These are phyloP conservation scores for Penicillium silybi DNA, from an alignment of 495 filamentous ascomycete genomes.

Conservation along the genomic window DNA sequence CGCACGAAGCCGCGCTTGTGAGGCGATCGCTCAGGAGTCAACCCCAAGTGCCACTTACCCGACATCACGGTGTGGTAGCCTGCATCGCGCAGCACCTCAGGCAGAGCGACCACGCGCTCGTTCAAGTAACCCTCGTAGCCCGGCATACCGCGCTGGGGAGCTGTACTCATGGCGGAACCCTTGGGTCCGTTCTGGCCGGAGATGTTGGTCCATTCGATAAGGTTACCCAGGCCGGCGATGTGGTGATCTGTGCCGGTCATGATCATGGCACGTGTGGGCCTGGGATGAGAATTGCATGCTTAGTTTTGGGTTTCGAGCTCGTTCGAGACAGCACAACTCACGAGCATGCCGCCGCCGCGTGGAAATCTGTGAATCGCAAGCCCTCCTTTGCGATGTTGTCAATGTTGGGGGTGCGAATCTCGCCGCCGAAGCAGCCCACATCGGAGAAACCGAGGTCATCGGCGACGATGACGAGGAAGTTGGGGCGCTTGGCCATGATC, in stretches of 20 bases:
- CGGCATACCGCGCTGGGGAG: constrained; percentile 52
- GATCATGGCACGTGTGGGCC: constrained; percentile 59
- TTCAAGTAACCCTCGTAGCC: constrained; percentile 66
- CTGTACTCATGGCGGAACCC: constrained; percentile 39
- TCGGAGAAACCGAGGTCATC: constrained; percentile 64
- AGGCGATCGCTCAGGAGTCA: constrained; percentile 43
- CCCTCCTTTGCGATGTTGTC: constrained; percentile 53
- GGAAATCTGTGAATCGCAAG: constrained; percentile 59
- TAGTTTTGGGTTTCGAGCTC: not conserved
- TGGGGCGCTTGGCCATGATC: constrained; percentile 46
- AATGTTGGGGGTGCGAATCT: constrained; percentile 60
- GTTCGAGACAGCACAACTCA: constrained; percentile 12
- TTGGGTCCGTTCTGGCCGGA: constrained; percentile 44
- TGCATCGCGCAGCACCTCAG: constrained; percentile 56
- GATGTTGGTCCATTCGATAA: constrained; percentile 49
- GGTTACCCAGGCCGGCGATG: constrained; percentile 44
- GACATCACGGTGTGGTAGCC: constrained; percentile 62
- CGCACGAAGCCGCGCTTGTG: constrained; percentile 42
- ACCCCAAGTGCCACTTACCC: constrained; percentile 55
- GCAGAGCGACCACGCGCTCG: constrained; percentile 56
- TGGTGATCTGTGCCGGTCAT: constrained; percentile 48
- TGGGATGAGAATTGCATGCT: not conserved
- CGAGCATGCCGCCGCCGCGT: constrained; percentile 62
- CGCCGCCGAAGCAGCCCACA: constrained; percentile 57
- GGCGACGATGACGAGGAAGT: constrained; percentile 60